These are phyloP conservation scores for Pachysandra terminalis DNA, from an alignment of 164 flowering plant genomes.

Conservation along the genomic window DNA sequence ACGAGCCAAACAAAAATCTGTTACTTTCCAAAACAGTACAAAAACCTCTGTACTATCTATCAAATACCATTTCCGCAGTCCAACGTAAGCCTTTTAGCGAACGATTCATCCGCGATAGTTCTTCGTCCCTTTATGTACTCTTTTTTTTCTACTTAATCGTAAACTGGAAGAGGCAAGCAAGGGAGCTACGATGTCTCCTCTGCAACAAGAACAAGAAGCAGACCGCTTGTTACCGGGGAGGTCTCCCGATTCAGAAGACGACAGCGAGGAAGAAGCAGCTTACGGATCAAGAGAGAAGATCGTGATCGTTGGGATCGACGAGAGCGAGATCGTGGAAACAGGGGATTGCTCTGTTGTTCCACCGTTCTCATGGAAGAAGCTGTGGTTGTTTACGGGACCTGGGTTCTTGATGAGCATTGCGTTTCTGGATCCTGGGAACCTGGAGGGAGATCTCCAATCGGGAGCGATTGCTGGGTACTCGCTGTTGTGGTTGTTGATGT, in stretches of 20 bases:
- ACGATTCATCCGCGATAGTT: too few species aligned
- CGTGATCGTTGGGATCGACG: conserved; percentile 32
- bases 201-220: not conserved
- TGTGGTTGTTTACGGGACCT: conserved; percentile 78
- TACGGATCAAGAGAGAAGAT: conserved; percentile 50
- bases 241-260: not conserved
- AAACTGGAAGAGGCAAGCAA: not conserved
- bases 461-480: conserved; percentile 83
- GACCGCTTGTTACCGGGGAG: not conserved
- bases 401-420: conserved; percentile 82
- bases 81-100: too few species aligned
- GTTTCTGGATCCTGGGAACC: conserved; percentile 75
- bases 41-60: too few species aligned
- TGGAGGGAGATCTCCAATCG: conserved; percentile 78
- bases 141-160: too few species aligned
- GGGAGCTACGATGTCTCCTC: not conserved
- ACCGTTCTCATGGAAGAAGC: conserved; percentile 78
- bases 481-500: conserved; percentile 63
- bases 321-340: conserved; percentile 14
- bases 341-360: conserved; percentile 23
- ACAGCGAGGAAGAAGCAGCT: conserved; percentile 37
- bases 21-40: too few species aligned
- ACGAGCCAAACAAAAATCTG: too few species aligned
- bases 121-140: too few species aligned
- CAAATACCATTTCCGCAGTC: too few species aligned